Conservation (phyloP, 345 rosid genomes). For the Abelmoschus esculentus region DNA sequence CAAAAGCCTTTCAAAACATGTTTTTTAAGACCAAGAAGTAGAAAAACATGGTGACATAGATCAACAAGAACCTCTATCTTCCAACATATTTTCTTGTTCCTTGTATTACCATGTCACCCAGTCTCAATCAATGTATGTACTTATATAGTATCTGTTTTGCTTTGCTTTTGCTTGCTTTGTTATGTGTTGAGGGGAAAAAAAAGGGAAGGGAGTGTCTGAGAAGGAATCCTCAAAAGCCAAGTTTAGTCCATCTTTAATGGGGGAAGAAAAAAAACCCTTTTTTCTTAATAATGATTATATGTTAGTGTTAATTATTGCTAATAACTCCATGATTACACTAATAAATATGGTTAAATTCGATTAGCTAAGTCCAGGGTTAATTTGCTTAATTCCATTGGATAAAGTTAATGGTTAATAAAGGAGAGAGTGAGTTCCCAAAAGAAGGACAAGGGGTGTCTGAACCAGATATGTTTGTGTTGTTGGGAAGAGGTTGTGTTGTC, state of each 20-base stretch:
- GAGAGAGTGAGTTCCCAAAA: neutral
- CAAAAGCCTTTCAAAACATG: constrained; percentile 10
- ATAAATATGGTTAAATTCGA: neutral
- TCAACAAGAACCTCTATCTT: constrained; percentile 22
- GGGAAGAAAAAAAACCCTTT: neutral
- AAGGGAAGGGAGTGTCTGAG: constrained; percentile 20
- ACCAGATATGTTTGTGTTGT: neutral
- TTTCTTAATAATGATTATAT: neutral
- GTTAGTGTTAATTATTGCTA: neutral
- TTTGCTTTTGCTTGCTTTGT: neutral
- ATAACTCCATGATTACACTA: neutral
- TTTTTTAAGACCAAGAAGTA: constrained; percentile 11
- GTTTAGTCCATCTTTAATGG: too few relatives aligned
- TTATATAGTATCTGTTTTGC: neutral
- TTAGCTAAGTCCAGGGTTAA: neutral
- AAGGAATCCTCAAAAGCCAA: constrained; percentile 14
- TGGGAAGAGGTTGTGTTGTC: constrained; percentile 4
- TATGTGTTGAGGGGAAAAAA: neutral
- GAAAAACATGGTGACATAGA: constrained; percentile 27
- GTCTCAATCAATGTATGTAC: neutral
- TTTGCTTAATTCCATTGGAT: neutral
- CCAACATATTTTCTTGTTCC: constrained; percentile 10
- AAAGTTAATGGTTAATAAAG: neutral
- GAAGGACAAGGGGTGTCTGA: constrained; percentile 4
- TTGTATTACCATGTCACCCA: constrained; percentile 6